Conservation (phyloP, 2,329 filamentous ascomycete species). For the Cercospora citrullina region DNA sequence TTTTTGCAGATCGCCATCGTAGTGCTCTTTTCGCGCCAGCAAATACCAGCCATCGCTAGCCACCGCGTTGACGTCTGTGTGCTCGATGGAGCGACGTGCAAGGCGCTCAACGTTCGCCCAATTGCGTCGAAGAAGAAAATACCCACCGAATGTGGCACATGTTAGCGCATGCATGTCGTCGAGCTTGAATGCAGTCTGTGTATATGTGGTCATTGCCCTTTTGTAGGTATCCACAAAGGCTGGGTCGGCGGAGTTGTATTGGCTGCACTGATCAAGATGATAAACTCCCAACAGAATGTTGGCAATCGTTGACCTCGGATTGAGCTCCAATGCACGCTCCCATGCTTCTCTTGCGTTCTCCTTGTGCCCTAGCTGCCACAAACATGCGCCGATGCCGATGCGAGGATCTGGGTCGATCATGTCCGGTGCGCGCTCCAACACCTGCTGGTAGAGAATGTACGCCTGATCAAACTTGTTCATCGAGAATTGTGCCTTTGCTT, state of each 20-base stretch:
- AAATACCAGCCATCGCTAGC: slow-evolving; percentile 98
- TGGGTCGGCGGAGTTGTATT: slow-evolving; percentile 77
- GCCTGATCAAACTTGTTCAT: slow-evolving; percentile 84
- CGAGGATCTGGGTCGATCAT: slow-evolving; percentile 91
- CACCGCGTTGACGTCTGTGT: slow-evolving; percentile 93
- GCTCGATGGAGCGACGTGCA: slow-evolving; percentile 89
- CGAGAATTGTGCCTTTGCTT: slow-evolving; percentile 81
- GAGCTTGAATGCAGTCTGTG: slow-evolving; percentile 87
- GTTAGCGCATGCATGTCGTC: slow-evolving; percentile 89
- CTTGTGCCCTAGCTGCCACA: slow-evolving; percentile 95
- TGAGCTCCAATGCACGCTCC: slow-evolving; percentile 82
- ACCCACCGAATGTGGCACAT: slow-evolving; percentile 84
- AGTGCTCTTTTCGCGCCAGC: slow-evolving; percentile 87
- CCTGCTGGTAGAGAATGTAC: slow-evolving; percentile 80
- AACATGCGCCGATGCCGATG: slow-evolving; percentile 93
- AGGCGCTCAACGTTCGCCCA: slow-evolving; percentile 81
- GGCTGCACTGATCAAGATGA: slow-evolving; percentile 82
- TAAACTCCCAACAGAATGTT: slow-evolving; percentile 88
- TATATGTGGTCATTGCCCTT: slow-evolving; percentile 91
- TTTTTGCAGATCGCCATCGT: slow-evolving; percentile 69
- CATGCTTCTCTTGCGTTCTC: slow-evolving; percentile 88
- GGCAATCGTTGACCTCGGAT: slow-evolving; percentile 81
- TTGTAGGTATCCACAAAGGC: slow-evolving; percentile 85
- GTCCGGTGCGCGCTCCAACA: slow-evolving; percentile 79
- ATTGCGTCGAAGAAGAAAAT: slow-evolving; percentile 81